Base-by-base conservation (phyloP, 306 rosid species). In the Purshia tridentata region DNA sequence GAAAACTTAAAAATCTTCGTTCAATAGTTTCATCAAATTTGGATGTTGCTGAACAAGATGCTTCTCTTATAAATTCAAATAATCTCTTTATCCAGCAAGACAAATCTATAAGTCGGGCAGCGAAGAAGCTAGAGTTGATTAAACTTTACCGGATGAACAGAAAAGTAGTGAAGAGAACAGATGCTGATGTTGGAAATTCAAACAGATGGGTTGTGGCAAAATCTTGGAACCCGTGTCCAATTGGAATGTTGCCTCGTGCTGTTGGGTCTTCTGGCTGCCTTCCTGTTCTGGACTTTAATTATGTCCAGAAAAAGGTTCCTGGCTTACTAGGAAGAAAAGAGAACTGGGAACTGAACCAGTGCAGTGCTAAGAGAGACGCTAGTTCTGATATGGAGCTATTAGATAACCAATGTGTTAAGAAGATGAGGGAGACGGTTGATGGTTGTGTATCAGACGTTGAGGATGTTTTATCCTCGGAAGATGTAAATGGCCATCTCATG, bases 161-260 rank as follows among this genome's bases (percentile, higher is more conserved):
- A 40, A 78, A 83, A 73, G 70, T 20, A 42, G 52, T 65, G 22
- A 59, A 35, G 37, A 46, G 78, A 47, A 47, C 72, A n/a, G 78
- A 82, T 56, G 69, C 72, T n/a, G 82, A 78, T 48, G 58, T 44
- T 2, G 56, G 54, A 77, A 74, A 51, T 49, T 63, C 89, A 29
- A 78, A 49, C 56, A 77, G 77, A 70, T 95, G 99, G 99, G 67
- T 82, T 46, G 59, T 82, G 55, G 78, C 95, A 65, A 84, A 79
- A 59, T 85, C 91, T 41, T 91, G 99, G 99, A 91, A 84, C 67
- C 88, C 87, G 1, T 95, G 99, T 78, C 99, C 98, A 4, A 86
- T 95, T 23, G 99, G 99, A 74, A 90, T 86, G 98, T 79, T 95
- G 85, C 97, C 98, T 42, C 88, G 81, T 35, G 69, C 79, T 23